Evolutionary conservation across 345 rosid genomes (phyloP), one percentile per base, ranked within the genome.

Genomic region (Corymbia maculata): DNA sequence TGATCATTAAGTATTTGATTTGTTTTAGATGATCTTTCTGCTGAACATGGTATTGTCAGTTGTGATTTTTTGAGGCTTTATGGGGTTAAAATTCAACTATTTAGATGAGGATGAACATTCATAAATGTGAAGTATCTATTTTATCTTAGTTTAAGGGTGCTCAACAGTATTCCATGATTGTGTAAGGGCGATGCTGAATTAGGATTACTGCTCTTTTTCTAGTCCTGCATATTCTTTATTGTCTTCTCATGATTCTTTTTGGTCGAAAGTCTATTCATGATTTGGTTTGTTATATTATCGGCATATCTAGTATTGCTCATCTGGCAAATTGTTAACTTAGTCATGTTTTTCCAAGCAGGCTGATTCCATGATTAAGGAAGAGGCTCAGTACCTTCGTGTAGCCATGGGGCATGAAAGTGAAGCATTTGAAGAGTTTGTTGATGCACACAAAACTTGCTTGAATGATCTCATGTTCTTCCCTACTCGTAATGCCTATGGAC

Each of bases 401-500:
- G 95, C 98, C 64, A 95, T 97, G 99, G 98, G 98, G 68, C 99
- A 98, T 87, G 98, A 95, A 93, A 92, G 91, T 84, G 98, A 95
- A 92, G 90, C 97, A 75, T 95, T 97, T 55, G 98, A 95, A 85
- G 98, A 95, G 84, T 98, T 94, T 91, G 93, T 94, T 85, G 98
- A 96, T 89, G 99, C 99, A 86, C 99, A 94, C 93, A 93, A 93
- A 79, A 96, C 96, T 32, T 98, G 98, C 89, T 88, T 98, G 87
- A 97, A 95, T 86, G 98, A 98, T 93, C 95, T 98, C 88, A 96
- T 97, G 98, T 98, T 95, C 93, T 96, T 97, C 92, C 99, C 99
- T 80, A 94, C 97, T 14, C 96, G 98, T 28, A 93, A 94, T 88
- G 98, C 99, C 44, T 96, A 93, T 82, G 99, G 97, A 90, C 96